Evolutionary conservation across 1,139 yeast species (phyloP).

Genomic region (Debaryomyces subglobosus): DNA sequence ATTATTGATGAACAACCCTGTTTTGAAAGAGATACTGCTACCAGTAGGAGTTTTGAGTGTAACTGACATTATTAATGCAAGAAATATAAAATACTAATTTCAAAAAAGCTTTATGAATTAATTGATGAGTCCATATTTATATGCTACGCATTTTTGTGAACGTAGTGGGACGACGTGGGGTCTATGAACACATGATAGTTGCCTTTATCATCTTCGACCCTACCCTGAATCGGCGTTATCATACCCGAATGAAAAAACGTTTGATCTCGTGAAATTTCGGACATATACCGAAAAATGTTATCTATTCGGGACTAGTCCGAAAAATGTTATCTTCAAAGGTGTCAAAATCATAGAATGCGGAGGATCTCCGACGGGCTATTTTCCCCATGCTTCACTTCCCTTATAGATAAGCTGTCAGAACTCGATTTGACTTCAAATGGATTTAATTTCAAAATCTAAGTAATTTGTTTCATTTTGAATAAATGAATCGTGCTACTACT

Average conservation of each 20-base stretch:
- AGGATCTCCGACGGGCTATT: neutral
- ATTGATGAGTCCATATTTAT: neutral
- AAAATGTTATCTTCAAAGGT: too few species aligned
- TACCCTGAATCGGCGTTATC: neutral
- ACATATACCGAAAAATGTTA: too few species aligned
- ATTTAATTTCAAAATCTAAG: neutral
- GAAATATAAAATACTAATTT: neutral
- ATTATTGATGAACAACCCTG: slow-evolving; percentile 75
- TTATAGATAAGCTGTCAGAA: too few species aligned
- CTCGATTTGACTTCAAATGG: too few species aligned
- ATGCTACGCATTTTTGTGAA: neutral
- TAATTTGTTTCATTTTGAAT: neutral
- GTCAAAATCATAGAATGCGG: too few species aligned
- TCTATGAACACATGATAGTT: neutral
- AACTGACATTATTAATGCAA: slow-evolving; percentile 12
- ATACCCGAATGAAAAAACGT: neutral
- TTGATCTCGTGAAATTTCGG: neutral
- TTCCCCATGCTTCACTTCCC: neutral
- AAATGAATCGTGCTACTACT: slow-evolving; percentile 1
- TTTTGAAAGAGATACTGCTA: slow-evolving; percentile 14
- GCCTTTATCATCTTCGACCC: neutral
- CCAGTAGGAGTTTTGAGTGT: slow-evolving; percentile 18
- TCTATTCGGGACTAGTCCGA: too few species aligned
- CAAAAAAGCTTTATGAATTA: neutral
- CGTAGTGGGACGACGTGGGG: neutral